Conservation (phyloP, 2,329 filamentous ascomycete genomes). For the Xylaria multiplex region DNA sequence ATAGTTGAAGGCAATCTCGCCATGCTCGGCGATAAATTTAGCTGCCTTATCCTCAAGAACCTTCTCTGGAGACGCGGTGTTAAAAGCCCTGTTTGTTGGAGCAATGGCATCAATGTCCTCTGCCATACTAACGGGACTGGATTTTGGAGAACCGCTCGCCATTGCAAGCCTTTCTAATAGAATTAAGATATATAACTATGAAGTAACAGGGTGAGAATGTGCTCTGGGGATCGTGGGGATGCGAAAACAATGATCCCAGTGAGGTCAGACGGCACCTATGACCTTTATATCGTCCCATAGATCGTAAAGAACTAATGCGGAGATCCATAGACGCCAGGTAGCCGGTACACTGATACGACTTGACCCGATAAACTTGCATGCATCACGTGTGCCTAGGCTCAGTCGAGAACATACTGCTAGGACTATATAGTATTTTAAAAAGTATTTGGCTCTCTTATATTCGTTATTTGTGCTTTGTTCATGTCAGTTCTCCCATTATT, state of each 20-base stretch:
- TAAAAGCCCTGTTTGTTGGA: conserved; percentile 17
- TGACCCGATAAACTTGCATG: conserved; percentile 25
- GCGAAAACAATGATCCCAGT: neutral
- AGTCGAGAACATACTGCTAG: neutral
- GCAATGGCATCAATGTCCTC: conserved; percentile 40
- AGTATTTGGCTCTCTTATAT: neutral
- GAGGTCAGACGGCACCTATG: neutral
- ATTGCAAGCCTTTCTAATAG: conserved; percentile 26
- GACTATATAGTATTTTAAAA: neutral
- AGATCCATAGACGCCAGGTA: conserved; percentile 16
- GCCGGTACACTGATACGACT: conserved; percentile 5
- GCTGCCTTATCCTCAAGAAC: conserved; percentile 55
- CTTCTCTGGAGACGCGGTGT: conserved; percentile 24
- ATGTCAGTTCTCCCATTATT: neutral
- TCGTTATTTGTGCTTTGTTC: neutral
- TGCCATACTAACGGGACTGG: conserved; percentile 21
- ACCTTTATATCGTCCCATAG: conserved; percentile 12
- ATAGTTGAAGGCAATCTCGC: conserved; percentile 55
- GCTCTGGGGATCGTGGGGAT: neutral
- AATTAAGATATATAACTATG: neutral
- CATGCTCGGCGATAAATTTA: conserved; percentile 56
- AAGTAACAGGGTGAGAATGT: neutral
- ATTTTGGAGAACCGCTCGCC: conserved; percentile 32
- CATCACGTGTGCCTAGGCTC: conserved; percentile 12
- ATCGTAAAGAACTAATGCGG: conserved; percentile 11